phyloP scores from a whole-genome alignment of 441 rosid species.

The Arabidopsis hybrid region DNA sequence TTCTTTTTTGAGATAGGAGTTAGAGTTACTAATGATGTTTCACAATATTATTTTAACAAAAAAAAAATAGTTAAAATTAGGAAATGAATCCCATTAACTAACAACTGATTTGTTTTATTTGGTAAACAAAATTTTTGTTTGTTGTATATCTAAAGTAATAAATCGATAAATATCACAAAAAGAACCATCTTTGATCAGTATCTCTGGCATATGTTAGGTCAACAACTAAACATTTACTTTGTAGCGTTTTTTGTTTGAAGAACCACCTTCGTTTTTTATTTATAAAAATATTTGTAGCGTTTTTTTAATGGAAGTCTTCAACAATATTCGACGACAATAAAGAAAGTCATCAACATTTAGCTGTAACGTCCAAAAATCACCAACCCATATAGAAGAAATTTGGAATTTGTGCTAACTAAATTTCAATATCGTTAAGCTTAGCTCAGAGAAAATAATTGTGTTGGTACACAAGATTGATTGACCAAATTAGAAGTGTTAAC shows the following conservation, averaged over 20 bases:
- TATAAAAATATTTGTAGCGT: background rate
- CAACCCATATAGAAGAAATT: conserved; percentile 20
- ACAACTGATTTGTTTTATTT: background rate
- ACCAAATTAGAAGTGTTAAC: background rate
- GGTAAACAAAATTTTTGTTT: too few relatives aligned
- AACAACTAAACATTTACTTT: conserved; percentile 19
- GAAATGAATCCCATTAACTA: background rate
- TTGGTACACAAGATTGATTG: conserved; percentile 1
- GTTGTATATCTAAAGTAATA: too few relatives aligned
- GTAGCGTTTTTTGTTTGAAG: background rate
- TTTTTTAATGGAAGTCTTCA: conserved; percentile 15
- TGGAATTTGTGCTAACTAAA: background rate
- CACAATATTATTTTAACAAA: background rate
- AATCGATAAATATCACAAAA: too few relatives aligned
- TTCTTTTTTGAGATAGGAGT: background rate
- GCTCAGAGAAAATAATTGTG: background rate
- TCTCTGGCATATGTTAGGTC: conserved; percentile 24
- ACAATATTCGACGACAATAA: conserved; percentile 21
- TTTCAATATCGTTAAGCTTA: conserved; percentile 8
- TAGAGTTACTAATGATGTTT: background rate
- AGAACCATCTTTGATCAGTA: background rate
- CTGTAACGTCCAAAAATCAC: conserved; percentile 28
- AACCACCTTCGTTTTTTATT: background rate
- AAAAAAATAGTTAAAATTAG: background rate
- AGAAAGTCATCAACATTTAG: conserved; percentile 30